Evolutionary conservation across 345 rosid species (phyloP).

Genomic region (Aquilaria sinensis): DNA sequence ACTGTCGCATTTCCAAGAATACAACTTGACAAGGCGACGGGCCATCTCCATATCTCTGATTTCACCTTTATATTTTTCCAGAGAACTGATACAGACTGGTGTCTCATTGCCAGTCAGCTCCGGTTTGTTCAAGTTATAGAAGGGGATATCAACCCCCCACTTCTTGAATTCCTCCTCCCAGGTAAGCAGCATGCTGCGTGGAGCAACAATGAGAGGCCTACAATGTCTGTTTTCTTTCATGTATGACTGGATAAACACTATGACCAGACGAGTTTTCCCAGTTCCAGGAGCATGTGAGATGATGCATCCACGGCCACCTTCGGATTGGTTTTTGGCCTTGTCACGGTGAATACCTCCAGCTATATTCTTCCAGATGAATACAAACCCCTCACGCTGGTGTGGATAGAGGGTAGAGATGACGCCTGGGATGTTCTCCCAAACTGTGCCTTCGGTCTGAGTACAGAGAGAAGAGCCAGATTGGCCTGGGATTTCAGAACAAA

Average conservation of each 20-base stretch:
- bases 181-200: slow-evolving; percentile 63
- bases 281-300: slow-evolving; percentile 91
- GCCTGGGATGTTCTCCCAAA: slow-evolving; percentile 72
- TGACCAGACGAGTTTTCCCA: slow-evolving; percentile 72
- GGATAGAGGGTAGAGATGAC: slow-evolving; percentile 36
- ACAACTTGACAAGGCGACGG: slow-evolving; percentile 45
- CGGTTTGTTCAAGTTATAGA: slow-evolving; percentile 48
- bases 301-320: slow-evolving; percentile 53
- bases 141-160: slow-evolving; percentile 51
- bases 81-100: too few relatives aligned
- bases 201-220: slow-evolving; percentile 68
- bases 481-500: slow-evolving; percentile 11
- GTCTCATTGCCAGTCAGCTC: slow-evolving; percentile 46
- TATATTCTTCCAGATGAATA: slow-evolving; percentile 68
- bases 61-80: too few relatives aligned
- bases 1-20: slow-evolving; percentile 48
- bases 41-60: background rate
- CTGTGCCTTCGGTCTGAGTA: slow-evolving; percentile 31
- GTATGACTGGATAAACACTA: slow-evolving; percentile 54
- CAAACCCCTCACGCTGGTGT: slow-evolving; percentile 76
- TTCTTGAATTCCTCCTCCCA: slow-evolving; percentile 80
- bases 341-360: slow-evolving; percentile 50
- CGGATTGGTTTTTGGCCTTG: slow-evolving; percentile 30
- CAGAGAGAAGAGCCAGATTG: slow-evolving; percentile 8
- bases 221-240: slow-evolving; percentile 38